Evolutionary conservation across 1,284 basidiomycete genomes (phyloP).

Genomic region (Ustilago cynodontis): DNA sequence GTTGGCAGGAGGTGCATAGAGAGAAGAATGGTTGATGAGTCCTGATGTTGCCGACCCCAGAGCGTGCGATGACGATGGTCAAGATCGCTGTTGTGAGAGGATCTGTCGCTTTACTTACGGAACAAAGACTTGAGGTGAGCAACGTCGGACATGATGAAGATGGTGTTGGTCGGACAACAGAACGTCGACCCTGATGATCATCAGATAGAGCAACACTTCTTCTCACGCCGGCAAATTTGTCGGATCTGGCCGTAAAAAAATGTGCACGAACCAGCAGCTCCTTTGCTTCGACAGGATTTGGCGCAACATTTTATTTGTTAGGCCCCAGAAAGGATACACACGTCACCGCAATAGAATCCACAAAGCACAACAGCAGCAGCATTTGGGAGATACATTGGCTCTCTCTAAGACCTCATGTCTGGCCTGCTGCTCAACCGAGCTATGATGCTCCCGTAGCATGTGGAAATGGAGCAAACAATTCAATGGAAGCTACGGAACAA

Average conservation of each 20-base stretch:
- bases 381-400: no score
- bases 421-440: no score
- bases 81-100: not conserved
- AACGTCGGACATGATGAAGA: constrained; percentile 56
- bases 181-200: not conserved
- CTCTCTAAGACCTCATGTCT: no score
- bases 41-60: not conserved
- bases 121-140: constrained; percentile 61
- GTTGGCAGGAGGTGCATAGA: not conserved
- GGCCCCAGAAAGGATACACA: not conserved
- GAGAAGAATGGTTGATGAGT: not conserved
- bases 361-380: no score
- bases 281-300: not conserved
- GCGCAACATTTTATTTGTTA: not conserved
- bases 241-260: constrained; percentile 20
- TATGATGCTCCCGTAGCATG: no score
- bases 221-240: constrained; percentile 14
- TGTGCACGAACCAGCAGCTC: not conserved
- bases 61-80: not conserved
- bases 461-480: no score
- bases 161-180: not conserved
- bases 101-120: constrained; percentile 31
- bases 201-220: not conserved
- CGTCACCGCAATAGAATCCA: no score
- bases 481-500: no score